These are phyloP conservation scores for Fusarium torreyae DNA, from an alignment of 2,329 filamentous ascomycete genomes.

Conservation along the genomic window DNA sequence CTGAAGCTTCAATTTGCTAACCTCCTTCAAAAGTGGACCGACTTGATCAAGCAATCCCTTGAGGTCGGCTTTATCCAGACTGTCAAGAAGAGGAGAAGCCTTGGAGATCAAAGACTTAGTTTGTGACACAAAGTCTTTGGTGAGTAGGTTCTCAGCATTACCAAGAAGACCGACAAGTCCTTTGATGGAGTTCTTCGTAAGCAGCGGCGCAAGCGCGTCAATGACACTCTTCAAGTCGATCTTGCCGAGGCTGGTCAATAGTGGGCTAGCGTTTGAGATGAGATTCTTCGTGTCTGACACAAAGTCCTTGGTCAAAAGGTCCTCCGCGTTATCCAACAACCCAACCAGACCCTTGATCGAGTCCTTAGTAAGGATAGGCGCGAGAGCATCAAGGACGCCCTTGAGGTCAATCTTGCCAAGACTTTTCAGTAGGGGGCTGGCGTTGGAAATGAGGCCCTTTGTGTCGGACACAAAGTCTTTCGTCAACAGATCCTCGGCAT, in stretches of 20 bases:
- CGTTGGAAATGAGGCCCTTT: conserved; percentile 37
- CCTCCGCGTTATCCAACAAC: conserved; percentile 53
- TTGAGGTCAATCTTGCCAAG: conserved; percentile 55
- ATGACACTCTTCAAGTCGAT: conserved; percentile 53
- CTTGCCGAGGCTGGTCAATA: conserved; percentile 52
- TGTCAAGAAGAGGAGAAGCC: conserved; percentile 53
- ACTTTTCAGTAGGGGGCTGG: conserved; percentile 44
- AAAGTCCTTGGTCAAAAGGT: conserved; percentile 45
- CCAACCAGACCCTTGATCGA: conserved; percentile 53
- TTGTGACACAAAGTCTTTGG: conserved; percentile 46
- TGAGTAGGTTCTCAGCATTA: conserved; percentile 52
- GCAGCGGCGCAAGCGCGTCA: conserved; percentile 53
- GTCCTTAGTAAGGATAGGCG: conserved; percentile 50
- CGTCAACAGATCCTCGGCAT: conserved; percentile 49
- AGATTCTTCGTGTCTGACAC: conserved; percentile 45
- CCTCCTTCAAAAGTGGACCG: conserved; percentile 53
- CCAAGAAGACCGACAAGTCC: conserved; percentile 54
- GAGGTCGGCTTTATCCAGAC: conserved; percentile 55
- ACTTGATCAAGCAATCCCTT: conserved; percentile 52
- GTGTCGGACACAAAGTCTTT: conserved; percentile 39
- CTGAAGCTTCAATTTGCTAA: conserved; percentile 53
- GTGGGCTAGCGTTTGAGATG: conserved; percentile 49
- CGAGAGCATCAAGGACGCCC: conserved; percentile 49
- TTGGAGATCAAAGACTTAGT: conserved; percentile 47
- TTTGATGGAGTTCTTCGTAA: conserved; percentile 52